Base-by-base conservation (phyloP, 345 rosid species). In the Bruguiera gymnorhiza region DNA sequence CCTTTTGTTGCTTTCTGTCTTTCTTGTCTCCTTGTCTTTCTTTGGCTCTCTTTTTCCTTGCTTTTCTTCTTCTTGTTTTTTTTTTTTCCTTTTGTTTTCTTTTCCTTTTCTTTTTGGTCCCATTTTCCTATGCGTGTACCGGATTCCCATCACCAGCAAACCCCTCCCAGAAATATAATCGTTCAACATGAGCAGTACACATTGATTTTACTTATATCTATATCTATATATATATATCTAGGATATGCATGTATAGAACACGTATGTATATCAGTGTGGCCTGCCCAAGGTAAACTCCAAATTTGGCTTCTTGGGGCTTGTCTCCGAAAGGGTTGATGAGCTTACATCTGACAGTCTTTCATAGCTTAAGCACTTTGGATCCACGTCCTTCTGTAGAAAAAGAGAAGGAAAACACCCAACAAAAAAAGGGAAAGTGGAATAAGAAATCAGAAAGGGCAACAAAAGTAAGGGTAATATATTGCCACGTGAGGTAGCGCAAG, bases 261-360 rank as follows among this genome's bases (percentile, higher is more conserved):
- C 29, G 24, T 10, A n/a, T 8, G 29, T 21, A 21, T 71, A 68
- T 84, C 88, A 91, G 76, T 70, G 93, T 84, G 92, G 79, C 80
- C 96, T 83, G 55, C 98, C 99, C 86, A 95, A 79, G 39, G 98
- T 95, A 78, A 95, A 95, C 71, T 95, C 99, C 72, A 95, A 86
- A 82, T 90, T 95, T 58, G 98, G 99, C 80, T 80, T 92, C 87
- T 82, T 86, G 73, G 88, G 88, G 83, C 91, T 88, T 79, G 88
- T 73, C 78, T 87, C 92, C 39, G 92, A 82, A 64, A 76, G 77
- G 64, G 83, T 86, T 73, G 97, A 84, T 71, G 98, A 90, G 80
- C 92, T 90, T 68, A 80, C 84, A 63, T 90, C 97, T 81, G 92
- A 86, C 74, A 77, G 81, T 81, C 89, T 87, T 74, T 95, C 98